These are phyloP conservation scores for Annulohypoxylon maeteangense DNA, from an alignment of 495 filamentous ascomycete species.

Conservation along the genomic window DNA sequence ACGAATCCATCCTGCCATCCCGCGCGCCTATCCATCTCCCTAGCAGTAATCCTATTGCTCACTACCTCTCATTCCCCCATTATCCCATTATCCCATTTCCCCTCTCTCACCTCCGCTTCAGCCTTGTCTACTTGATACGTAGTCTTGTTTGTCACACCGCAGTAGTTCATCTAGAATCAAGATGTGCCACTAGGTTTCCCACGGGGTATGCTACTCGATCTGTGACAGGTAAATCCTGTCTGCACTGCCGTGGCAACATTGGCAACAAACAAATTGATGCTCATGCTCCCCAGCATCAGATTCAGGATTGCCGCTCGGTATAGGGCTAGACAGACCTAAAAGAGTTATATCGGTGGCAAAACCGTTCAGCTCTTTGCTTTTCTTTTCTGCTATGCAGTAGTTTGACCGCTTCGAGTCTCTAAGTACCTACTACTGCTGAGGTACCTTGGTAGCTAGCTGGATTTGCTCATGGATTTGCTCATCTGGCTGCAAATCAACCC, in stretches of 20 bases:
- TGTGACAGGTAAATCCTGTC: slow-evolving; percentile 18
- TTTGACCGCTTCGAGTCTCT: slow-evolving; percentile 4
- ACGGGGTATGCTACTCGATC: slow-evolving; percentile 22
- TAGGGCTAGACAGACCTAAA: slow-evolving; percentile 12
- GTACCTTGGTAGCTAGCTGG: neutral
- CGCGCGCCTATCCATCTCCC: slow-evolving; percentile 28
- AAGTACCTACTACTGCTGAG: neutral
- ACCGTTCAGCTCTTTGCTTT: slow-evolving; percentile 25
- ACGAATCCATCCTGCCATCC: slow-evolving; percentile 17
- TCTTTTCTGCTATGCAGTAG: neutral
- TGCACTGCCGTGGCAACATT: slow-evolving; percentile 20
- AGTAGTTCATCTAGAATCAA: slow-evolving; percentile 42
- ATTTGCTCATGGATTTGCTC: slow-evolving; percentile 19
- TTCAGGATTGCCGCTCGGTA: slow-evolving; percentile 1
- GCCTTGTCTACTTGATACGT: slow-evolving; percentile 41
- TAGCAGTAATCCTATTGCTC: slow-evolving; percentile 9
- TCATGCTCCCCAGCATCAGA: slow-evolving; percentile 2
- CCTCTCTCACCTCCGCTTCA: slow-evolving; percentile 23
- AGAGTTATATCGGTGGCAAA: slow-evolving; percentile 21
- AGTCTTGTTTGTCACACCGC: slow-evolving; percentile 41
- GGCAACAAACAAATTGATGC: slow-evolving; percentile 20
- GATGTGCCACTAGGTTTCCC: slow-evolving; percentile 31
- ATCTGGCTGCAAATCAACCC: slow-evolving; percentile 30
- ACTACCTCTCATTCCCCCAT: neutral
- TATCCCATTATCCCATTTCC: neutral